A percentile compares a stretch with the other conserved stretches of the same genome.
These are phyloP conservation scores for Hansenula sp. DNA, from an alignment of 1,139 yeast species.

Conservation along the genomic window DNA sequence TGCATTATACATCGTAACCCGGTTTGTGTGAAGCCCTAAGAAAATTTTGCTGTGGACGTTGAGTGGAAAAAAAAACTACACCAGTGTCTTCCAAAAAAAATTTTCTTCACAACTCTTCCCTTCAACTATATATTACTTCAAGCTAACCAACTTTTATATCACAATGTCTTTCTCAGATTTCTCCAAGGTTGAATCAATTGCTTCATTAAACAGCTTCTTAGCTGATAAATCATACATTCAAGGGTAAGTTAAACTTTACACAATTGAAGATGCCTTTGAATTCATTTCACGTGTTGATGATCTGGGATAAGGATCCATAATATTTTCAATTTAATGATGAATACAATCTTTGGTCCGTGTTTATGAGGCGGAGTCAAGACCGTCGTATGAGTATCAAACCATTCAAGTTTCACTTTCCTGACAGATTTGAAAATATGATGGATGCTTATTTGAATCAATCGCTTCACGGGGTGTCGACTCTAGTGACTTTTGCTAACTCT, in stretches of 20 bases:
- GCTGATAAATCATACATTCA: slow-evolving; percentile 91
- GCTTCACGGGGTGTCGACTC: too few relatives aligned
- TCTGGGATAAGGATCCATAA: too few relatives aligned
- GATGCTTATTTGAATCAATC: slow-evolving; percentile 1
- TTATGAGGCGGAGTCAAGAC: slow-evolving; percentile 93
- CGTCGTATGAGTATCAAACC: slow-evolving; percentile 83
- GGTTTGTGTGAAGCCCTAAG: neutral
- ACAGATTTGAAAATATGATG: slow-evolving; percentile 12
- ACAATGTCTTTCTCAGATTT: slow-evolving; percentile 74
- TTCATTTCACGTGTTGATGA: too few relatives aligned
- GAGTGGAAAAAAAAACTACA: neutral
- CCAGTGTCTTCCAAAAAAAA: slow-evolving; percentile 2
- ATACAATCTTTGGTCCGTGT: slow-evolving; percentile 92
- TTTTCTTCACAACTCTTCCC: neutral
- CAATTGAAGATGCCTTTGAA: too few relatives aligned
- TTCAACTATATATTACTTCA: neutral
- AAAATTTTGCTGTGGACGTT: neutral
- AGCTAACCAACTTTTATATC: neutral
- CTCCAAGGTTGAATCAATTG: slow-evolving; percentile 76
- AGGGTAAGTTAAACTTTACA: slow-evolving; percentile 59
- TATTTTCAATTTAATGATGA: slow-evolving; percentile 34
- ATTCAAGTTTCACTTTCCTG: slow-evolving; percentile 29
- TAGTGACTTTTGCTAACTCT: slow-evolving; percentile 13
- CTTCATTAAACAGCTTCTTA: slow-evolving; percentile 82
- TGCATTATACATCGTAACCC: too few relatives aligned